Conservation (phyloP, 2,329 filamentous ascomycete genomes). For the Colletotrichum sp. region DNA sequence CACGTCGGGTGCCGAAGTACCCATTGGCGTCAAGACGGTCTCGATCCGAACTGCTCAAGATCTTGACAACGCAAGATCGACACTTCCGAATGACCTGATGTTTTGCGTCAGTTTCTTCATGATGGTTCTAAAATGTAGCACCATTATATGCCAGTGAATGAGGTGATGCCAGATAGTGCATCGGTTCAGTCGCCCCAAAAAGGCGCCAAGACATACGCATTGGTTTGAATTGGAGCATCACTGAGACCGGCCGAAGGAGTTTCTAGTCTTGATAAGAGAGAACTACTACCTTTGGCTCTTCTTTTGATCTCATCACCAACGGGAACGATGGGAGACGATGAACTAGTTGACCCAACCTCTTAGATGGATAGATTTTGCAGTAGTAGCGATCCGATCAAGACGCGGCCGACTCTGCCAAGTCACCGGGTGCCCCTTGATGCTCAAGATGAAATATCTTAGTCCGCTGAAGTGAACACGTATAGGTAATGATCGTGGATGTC, state of each 20-base stretch:
- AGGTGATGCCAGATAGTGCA: not conserved
- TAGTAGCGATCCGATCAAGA: not conserved
- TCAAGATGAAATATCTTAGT: not conserved
- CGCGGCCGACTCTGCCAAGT: not conserved
- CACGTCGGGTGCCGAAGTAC: not conserved
- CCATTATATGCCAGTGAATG: not conserved
- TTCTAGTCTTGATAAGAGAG: not conserved
- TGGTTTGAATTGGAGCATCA: not conserved
- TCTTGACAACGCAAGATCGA: not conserved
- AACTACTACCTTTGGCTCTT: not conserved
- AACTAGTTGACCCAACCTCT: not conserved
- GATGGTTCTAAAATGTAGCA: not conserved
- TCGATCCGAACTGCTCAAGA: not conserved
- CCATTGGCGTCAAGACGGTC: not conserved
- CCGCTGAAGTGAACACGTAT: not conserved
- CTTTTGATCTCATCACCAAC: not conserved
- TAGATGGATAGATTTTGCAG: not conserved
- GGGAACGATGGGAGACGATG: not conserved
- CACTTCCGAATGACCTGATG: not conserved
- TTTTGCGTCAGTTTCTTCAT: not conserved
- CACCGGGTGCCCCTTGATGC: not conserved
- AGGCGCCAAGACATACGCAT: not conserved
- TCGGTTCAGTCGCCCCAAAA: not conserved
- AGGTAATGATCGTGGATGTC: not conserved
- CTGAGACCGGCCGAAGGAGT: not conserved